Conservation (phyloP, 1,284 basidiomycete genomes). For the Puccinia polysora region DNA sequence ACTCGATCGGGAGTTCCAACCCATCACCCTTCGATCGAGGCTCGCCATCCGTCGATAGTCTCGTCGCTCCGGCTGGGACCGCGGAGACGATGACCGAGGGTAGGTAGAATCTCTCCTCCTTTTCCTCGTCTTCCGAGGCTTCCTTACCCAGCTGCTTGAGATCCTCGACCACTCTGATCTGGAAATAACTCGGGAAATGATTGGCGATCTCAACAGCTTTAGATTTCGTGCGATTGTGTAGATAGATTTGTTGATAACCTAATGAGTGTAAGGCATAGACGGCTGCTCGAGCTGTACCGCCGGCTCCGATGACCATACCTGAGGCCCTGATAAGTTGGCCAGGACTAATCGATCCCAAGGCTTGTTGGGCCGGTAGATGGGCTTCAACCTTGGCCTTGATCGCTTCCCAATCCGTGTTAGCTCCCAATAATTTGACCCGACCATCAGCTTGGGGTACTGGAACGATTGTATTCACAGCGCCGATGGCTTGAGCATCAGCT, state of each 20-base stretch:
- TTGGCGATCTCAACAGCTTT: slow-evolving; percentile 67
- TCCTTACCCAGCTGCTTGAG: slow-evolving; percentile 60
- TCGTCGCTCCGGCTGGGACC: slow-evolving; percentile 53
- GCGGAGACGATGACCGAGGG: slow-evolving; percentile 78
- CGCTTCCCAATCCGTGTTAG: slow-evolving; percentile 90
- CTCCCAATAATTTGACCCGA: slow-evolving; percentile 64
- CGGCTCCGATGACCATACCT: slow-evolving; percentile 80
- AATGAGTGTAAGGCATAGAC: slow-evolving; percentile 76
- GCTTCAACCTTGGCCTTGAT: slow-evolving; percentile 61
- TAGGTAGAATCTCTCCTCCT: slow-evolving; percentile 59
- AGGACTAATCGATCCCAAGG: slow-evolving; percentile 52
- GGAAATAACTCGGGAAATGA: slow-evolving; percentile 63
- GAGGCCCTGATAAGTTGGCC: slow-evolving; percentile 54
- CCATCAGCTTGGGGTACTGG: slow-evolving; percentile 58
- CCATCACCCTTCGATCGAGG: slow-evolving; percentile 11
- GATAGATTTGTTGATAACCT: slow-evolving; percentile 66
- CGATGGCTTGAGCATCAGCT: slow-evolving; percentile 72
- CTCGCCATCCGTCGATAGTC: slow-evolving; percentile 51
- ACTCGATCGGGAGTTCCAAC: slow-evolving; percentile 56
- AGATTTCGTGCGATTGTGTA: slow-evolving; percentile 73
- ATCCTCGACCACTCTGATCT: slow-evolving; percentile 62
- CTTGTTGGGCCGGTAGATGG: slow-evolving; percentile 44
- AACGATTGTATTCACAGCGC: slow-evolving; percentile 87
- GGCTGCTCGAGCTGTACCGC: slow-evolving; percentile 85
- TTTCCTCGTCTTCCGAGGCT: too few species aligned